Percentiles rank a stretch among this genome's conserved stretches.
These are phyloP conservation scores for Rhizopogon salebrosus DNA, from an alignment of 768 basidiomycete species.

Conservation along the genomic window DNA sequence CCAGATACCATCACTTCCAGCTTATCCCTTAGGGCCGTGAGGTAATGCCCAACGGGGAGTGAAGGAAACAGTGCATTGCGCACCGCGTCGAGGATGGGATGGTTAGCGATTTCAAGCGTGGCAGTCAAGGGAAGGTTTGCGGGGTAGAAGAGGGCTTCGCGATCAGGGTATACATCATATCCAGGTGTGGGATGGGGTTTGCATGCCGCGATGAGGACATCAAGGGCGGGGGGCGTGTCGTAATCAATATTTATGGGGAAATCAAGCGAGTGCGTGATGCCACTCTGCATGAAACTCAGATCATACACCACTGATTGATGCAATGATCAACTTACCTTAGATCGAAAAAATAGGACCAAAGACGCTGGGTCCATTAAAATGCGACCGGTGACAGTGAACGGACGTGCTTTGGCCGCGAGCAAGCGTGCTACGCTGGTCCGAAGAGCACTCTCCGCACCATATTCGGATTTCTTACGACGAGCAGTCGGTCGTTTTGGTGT, in stretches of 20 bases:
- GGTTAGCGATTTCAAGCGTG: constrained; percentile 75
- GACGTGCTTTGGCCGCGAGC: constrained; percentile 52
- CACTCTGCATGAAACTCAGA: constrained; percentile 43
- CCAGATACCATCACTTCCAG: constrained; percentile 65
- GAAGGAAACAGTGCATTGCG: constrained; percentile 68
- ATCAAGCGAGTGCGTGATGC: constrained; percentile 74
- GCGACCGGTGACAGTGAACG: constrained; percentile 62
- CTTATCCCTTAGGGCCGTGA: constrained; percentile 62
- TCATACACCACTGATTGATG: not conserved
- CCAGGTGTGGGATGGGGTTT: constrained; percentile 56
- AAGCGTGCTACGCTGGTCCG: constrained; percentile 51
- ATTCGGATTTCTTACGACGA: constrained; percentile 35
- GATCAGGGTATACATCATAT: constrained; percentile 46
- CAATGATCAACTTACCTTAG: constrained; percentile 48
- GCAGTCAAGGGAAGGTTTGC: constrained; percentile 66
- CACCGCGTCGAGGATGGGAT: constrained; percentile 76
- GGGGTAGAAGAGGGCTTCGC: constrained; percentile 70
- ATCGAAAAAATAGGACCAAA: constrained; percentile 72
- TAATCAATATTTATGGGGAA: constrained; percentile 78
- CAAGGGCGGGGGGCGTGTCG: constrained; percentile 70
- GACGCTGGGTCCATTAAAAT: constrained; percentile 67
- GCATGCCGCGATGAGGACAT: constrained; percentile 73
- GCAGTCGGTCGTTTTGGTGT: constrained; percentile 26
- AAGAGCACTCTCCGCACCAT: constrained; percentile 48
- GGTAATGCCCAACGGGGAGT: constrained; percentile 62